Conservation (phyloP, 106 monocot genomes). For the Xerophyta viscosa region DNA sequence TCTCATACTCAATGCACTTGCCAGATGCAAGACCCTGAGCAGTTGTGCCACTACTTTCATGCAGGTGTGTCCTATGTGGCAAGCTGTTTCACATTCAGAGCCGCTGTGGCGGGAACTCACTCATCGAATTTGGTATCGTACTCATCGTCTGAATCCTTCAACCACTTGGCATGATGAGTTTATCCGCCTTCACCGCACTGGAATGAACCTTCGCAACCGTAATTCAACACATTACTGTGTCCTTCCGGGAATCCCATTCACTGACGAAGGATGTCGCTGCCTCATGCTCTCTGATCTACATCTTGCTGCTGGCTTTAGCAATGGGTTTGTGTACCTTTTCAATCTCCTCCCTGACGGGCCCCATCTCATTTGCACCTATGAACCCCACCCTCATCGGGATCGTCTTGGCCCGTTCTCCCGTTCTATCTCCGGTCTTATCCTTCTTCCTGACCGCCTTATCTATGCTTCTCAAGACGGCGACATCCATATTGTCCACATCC, state of each 20-base stretch:
- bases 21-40: too few species aligned
- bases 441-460: conserved; percentile 14
- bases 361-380: conserved; percentile 5
- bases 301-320: conserved; percentile 43
- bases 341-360: conserved; percentile 10
- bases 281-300: conserved; percentile 37
- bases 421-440: conserved; percentile 21
- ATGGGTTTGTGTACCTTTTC: conserved; percentile 47
- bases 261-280: conserved; percentile 20
- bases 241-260: conserved; percentile 3
- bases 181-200: conserved; percentile 40
- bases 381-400: conserved; percentile 15
- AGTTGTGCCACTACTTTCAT: background rate
- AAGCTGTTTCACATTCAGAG: conserved; percentile 44
- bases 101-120: conserved; percentile 50
- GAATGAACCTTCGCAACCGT: conserved; percentile 40
- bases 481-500: conserved; percentile 13
- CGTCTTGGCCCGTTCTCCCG: conserved; percentile 34
- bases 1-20: too few species aligned
- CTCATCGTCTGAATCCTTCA: background rate
- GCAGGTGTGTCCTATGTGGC: conserved; percentile 61
- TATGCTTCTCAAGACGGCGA: conserved; percentile 16
- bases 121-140: conserved; percentile 23
- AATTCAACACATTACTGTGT: conserved; percentile 22
- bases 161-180: conserved; percentile 51